phyloP scores from a whole-genome alignment of 2,329 filamentous ascomycete species.

The Penicillium sp. region DNA sequence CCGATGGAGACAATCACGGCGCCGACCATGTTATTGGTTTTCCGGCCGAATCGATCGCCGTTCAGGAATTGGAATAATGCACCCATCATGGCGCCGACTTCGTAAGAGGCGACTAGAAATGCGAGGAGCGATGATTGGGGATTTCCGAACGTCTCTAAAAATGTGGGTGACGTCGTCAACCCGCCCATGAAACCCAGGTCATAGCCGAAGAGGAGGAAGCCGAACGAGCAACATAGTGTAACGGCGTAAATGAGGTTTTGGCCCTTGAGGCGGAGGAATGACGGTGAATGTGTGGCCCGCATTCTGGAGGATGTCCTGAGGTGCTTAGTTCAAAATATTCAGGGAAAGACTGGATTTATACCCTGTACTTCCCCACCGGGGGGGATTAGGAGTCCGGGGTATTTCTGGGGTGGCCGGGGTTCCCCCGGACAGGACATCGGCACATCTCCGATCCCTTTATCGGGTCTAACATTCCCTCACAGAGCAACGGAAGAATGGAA shows the following conservation, averaged over 20 bases:
- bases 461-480: background rate
- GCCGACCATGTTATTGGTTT: constrained; percentile 42
- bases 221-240: constrained; percentile 31
- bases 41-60: constrained; percentile 45
- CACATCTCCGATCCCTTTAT: constrained; percentile 1
- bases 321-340: background rate
- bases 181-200: constrained; percentile 40
- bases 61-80: constrained; percentile 34
- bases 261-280: constrained; percentile 14
- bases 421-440: constrained; percentile 1
- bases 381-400: background rate
- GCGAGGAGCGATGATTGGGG: constrained; percentile 21
- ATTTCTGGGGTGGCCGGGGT: constrained; percentile 4
- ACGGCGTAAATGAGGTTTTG: constrained; percentile 22
- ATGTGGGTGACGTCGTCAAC: constrained; percentile 5
- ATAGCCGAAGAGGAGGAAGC: constrained; percentile 45
- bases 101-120: constrained; percentile 24
- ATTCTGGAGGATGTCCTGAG: background rate
- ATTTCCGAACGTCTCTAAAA: constrained; percentile 17
- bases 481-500: background rate
- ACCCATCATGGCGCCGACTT: constrained; percentile 27
- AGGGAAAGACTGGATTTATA: background rate
- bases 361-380: background rate
- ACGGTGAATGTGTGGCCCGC: constrained; percentile 5
- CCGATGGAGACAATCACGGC: constrained; percentile 27